Conservation (phyloP, 2,329 filamentous ascomycete genomes). For the Clarireedia monteithiana region DNA sequence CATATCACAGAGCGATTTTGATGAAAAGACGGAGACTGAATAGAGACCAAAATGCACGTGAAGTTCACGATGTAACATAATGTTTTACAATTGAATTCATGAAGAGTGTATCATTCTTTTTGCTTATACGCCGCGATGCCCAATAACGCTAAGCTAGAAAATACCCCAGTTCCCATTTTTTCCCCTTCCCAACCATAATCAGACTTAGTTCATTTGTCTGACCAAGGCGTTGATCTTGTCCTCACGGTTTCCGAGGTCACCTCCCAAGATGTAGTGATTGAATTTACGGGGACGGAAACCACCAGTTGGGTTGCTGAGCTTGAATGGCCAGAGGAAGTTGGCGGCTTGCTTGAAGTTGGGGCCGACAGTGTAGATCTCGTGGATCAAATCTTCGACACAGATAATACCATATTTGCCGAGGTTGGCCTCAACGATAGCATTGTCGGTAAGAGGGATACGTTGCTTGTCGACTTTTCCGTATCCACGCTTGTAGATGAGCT, state of each 20-base stretch:
- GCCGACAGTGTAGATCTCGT: slow-evolving; percentile 98
- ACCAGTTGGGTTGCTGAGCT: slow-evolving; percentile 96
- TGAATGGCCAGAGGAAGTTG: slow-evolving; percentile 99
- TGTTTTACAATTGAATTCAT: neutral
- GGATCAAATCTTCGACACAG: slow-evolving; percentile 98
- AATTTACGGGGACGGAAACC: slow-evolving; percentile 97
- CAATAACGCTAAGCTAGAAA: slow-evolving; percentile 15
- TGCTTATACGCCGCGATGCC: slow-evolving; percentile 22
- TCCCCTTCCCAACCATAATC: neutral
- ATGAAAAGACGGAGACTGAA: too few relatives aligned
- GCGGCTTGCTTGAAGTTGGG: slow-evolving; percentile 99
- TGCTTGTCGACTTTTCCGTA: slow-evolving; percentile 99
- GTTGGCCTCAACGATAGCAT: slow-evolving; percentile 92
- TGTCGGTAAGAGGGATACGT: slow-evolving; percentile 92
- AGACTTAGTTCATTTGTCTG: slow-evolving; percentile 13
- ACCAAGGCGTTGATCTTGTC: slow-evolving; percentile 42
- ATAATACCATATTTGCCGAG: slow-evolving; percentile 98
- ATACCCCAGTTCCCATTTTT: slow-evolving; percentile 8
- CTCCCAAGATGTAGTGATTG: slow-evolving; percentile 47
- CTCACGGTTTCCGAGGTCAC: slow-evolving; percentile 97
- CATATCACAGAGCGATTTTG: too few relatives aligned
- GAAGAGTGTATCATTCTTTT: slow-evolving; percentile 13
- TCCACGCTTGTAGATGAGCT: slow-evolving; percentile 99
- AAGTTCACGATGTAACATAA: too few relatives aligned
- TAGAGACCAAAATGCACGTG: too few relatives aligned